Base-by-base conservation (phyloP, 2,329 filamentous ascomycete genomes). In the Ophiostoma sp. region DNA sequence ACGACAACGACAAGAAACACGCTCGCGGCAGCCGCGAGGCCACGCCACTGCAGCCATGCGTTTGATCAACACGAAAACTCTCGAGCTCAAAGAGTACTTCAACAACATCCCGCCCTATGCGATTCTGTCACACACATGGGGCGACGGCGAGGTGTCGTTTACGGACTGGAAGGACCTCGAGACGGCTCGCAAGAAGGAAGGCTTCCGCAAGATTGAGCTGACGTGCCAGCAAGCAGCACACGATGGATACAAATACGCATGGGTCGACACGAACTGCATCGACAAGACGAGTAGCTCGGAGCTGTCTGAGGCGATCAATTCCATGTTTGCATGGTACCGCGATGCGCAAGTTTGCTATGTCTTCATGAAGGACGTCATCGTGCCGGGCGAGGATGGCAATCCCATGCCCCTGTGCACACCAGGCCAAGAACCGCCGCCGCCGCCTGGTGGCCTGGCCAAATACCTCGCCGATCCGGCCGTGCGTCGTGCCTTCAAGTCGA, bases 181-280 rank as follows among this genome's bases (percentile, higher is more conserved):
- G 0, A 11, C 42, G 8, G 64, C 45, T 0, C 64, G 64, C 7
- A 45, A 69, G 25, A 39, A 50, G 42, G 36, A 59, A 0, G 69
- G 75, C 1, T 74, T 55, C 61, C 8, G 28, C 17, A 76, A 77
- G 45, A 74, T 75, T 12, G 5, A 17, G 1, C 25, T 48, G 0
- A 31, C 69, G 0, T 71, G 66, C 25, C 15, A 22, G 6, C 61
- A 73, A 39, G 75, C 76, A 2, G 11, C 11, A 0, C 5, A 45
- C 0, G 42, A 70, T 2, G 28, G 69, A 5, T 45, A 72, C 17
- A 8, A 28, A 7, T 75, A 76, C 22, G 52, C 74, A 4, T 77
- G 76, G 76, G 39, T 77, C 6, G 76, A 77, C 69, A 77, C 74
- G 0, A 77, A 76, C 75, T 77, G 76, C 59, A 77, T 77, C 57